phyloP scores from a whole-genome alignment of 1,284 basidiomycete species.

The Trametes pubescens region DNA sequence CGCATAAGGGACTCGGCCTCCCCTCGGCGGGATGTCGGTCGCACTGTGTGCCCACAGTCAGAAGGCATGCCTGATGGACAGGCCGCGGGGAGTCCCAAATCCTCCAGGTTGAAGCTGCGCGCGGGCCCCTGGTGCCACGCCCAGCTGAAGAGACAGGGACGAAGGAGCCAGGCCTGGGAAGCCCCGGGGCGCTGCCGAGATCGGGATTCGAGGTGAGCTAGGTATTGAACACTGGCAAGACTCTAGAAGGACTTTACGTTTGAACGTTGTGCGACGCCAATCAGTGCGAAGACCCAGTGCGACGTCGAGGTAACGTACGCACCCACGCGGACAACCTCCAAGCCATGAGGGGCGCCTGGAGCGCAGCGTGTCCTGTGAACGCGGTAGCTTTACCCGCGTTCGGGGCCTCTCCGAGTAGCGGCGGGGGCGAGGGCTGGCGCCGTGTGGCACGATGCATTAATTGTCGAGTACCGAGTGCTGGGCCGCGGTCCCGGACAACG shows the following conservation, averaged over 20 bases:
- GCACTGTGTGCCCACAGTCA: slow-evolving; percentile 8
- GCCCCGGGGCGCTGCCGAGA: background rate
- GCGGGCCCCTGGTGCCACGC: background rate
- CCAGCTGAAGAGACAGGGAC: background rate
- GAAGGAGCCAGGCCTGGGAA: background rate
- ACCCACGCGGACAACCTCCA: background rate
- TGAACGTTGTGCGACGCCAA: background rate
- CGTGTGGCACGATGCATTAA: too few relatives aligned
- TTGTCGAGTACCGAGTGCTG: background rate
- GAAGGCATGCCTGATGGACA: slow-evolving; percentile 1
- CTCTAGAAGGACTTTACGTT: background rate
- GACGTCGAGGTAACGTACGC: background rate
- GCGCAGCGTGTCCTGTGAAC: background rate
- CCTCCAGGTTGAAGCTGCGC: too few relatives aligned
- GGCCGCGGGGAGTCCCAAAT: background rate
- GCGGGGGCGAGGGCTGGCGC: background rate
- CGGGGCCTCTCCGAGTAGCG: background rate
- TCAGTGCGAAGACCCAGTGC: background rate
- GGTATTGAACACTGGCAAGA: too few relatives aligned
- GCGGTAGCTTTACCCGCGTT: background rate
- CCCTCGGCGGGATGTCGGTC: background rate
- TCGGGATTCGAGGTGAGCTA: background rate
- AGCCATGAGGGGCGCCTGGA: background rate
- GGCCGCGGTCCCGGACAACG: background rate
- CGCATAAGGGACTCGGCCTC: background rate